phyloP scores from a whole-genome alignment of 2,329 filamentous ascomycete genomes.

The Fusarium veterinarium region DNA sequence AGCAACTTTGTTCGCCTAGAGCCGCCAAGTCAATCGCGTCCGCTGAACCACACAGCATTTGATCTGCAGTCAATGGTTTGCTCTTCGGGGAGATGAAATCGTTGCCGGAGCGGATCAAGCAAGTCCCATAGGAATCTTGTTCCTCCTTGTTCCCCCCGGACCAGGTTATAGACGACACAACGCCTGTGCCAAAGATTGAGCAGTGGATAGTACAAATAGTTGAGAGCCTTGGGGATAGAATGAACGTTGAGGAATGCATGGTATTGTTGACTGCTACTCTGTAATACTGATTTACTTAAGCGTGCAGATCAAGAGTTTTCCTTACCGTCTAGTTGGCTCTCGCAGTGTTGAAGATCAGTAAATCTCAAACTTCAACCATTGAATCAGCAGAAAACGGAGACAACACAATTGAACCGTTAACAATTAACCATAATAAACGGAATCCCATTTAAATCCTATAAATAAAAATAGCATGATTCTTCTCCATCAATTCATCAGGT shows the following conservation, averaged over 20 bases:
- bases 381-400: background rate
- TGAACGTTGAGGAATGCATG: background rate
- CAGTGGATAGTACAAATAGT: background rate
- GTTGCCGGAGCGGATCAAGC: background rate
- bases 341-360: background rate
- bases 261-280: background rate
- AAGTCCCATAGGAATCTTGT: background rate
- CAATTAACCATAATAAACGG: background rate
- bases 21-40: constrained; percentile 7
- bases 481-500: background rate
- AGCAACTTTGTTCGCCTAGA: background rate
- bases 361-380: no score
- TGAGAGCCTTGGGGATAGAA: no score
- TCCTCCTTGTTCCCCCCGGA: background rate
- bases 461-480: constrained; percentile 4
- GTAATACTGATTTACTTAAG: background rate
- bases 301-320: background rate
- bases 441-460: background rate
- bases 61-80: background rate
- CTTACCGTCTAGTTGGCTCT: background rate
- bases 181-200: background rate
- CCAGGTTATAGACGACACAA: background rate
- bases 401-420: background rate
- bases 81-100: background rate
- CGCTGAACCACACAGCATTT: background rate